Percentiles rank a stretch among this genome's conserved stretches.
phyloP scores from a whole-genome alignment of 2,329 filamentous ascomycete genomes.

The Ophiostoma triangulosporum region DNA sequence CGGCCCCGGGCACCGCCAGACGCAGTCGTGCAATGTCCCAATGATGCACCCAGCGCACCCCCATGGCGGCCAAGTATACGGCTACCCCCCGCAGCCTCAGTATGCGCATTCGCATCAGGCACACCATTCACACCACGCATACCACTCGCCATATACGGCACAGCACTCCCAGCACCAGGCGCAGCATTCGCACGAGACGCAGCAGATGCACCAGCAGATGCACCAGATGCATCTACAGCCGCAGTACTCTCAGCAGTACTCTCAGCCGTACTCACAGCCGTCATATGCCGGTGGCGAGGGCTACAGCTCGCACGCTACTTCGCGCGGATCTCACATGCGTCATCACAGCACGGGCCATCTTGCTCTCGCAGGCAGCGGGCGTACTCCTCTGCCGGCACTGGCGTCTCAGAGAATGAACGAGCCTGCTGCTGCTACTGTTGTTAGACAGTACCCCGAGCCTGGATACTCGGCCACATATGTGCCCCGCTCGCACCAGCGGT shows the following conservation, averaged over 20 bases:
- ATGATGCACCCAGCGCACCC: not conserved
- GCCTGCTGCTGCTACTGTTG: not conserved
- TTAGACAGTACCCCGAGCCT: not conserved
- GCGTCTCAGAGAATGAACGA: not conserved
- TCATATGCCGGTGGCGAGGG: not conserved
- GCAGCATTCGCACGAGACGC: no score
- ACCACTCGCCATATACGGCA: not conserved
- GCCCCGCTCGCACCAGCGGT: slow-evolving; percentile 13
- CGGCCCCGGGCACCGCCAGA: slow-evolving; percentile 17
- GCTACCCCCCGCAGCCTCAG: no score
- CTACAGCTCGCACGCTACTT: not conserved
- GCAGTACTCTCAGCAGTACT: not conserved
- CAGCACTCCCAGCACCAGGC: not conserved
- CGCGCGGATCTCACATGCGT: not conserved
- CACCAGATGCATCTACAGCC: not conserved
- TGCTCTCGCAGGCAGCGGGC: slow-evolving; percentile 15
- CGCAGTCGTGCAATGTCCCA: slow-evolving; percentile 8
- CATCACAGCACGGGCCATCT: not conserved
- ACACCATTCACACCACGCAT: not conserved
- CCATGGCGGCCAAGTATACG: no score
- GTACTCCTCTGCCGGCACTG: not conserved
- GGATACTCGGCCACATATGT: not conserved
- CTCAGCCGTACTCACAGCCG: not conserved
- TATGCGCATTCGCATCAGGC: no score
- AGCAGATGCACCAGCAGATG: not conserved